Percentiles rank a stretch among this genome's conserved stretches.
phyloP scores from a whole-genome alignment of 768 basidiomycete genomes.

The Lactarius indigo region DNA sequence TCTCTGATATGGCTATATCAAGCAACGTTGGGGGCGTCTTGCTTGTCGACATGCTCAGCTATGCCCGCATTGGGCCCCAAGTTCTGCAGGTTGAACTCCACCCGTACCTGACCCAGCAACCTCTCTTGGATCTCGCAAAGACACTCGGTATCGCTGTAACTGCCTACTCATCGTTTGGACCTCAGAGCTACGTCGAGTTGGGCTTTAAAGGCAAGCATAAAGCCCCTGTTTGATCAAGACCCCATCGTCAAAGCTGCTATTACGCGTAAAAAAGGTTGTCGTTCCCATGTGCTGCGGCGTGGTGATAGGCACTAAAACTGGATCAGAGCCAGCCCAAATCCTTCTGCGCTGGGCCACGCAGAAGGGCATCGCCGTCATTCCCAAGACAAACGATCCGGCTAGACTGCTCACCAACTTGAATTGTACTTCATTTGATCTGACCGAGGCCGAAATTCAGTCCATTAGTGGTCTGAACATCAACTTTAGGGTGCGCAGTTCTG shows the following conservation, averaged over 20 bases:
- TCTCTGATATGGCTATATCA: constrained; percentile 9
- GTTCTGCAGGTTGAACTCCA: constrained; percentile 61
- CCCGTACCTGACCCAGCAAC: constrained; percentile 51
- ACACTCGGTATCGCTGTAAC: constrained; percentile 48
- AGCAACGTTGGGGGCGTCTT: constrained; percentile 75
- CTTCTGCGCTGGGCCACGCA: constrained; percentile 50
- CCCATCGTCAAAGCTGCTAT: constrained; percentile 43
- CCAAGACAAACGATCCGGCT: constrained; percentile 41
- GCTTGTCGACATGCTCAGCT: constrained; percentile 72
- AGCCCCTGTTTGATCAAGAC: constrained; percentile 49
- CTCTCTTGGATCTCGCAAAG: constrained; percentile 42
- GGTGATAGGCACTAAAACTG: background rate
- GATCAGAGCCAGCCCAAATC: constrained; percentile 41
- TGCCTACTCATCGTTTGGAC: constrained; percentile 55
- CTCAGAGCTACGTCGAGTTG: constrained; percentile 61
- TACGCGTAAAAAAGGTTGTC: constrained; percentile 52
- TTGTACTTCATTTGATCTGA: constrained; percentile 46
- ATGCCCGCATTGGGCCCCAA: constrained; percentile 61
- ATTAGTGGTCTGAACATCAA: constrained; percentile 61
- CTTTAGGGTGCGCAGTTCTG: constrained; percentile 48
- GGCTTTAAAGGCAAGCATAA: constrained; percentile 48
- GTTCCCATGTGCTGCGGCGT: background rate
- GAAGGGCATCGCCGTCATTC: constrained; percentile 47
- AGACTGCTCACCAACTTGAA: constrained; percentile 46
- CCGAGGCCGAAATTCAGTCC: constrained; percentile 51